A percentile compares a stretch with the other conserved stretches of the same genome.
These are phyloP conservation scores for Coemansia sp. DNA, from an alignment of 192 early-diverging fungal species.

Conservation along the genomic window DNA sequence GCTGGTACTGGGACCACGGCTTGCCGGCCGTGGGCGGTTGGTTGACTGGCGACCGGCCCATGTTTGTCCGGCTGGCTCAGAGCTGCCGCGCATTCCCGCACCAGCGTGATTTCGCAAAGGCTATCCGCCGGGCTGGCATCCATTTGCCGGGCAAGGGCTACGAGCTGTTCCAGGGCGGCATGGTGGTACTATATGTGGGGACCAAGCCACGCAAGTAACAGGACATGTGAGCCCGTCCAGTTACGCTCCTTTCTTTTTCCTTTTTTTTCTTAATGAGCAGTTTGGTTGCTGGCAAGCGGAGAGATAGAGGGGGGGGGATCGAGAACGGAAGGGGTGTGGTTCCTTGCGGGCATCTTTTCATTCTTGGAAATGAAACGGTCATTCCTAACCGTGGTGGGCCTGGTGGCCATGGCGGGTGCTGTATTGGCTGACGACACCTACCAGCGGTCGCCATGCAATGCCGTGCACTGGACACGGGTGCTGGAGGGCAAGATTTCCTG, in stretches of 20 bases:
- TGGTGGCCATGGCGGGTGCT: no score
- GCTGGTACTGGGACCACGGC: conserved; percentile 81
- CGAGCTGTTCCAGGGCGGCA: conserved; percentile 45
- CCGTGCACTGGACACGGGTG: conserved; percentile 35
- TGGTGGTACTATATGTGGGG: conserved; percentile 25
- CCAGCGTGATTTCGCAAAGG: conserved; percentile 75
- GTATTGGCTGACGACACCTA: conserved; percentile 35
- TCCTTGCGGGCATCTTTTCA: no score
- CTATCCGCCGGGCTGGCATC: conserved; percentile 83
- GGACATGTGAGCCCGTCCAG: no score
- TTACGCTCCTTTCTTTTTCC: background rate
- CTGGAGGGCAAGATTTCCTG: conserved; percentile 32
- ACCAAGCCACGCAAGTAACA: conserved; percentile 18
- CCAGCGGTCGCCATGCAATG: conserved; percentile 35
- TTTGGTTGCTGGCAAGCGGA: background rate
- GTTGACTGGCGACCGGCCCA: conserved; percentile 74
- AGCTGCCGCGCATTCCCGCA: conserved; percentile 82
- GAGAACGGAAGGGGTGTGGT: no score
- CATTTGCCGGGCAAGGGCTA: conserved; percentile 73
- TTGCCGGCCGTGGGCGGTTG: conserved; percentile 75
- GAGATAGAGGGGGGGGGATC: no score
- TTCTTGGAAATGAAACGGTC: no score
- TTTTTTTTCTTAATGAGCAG: background rate
- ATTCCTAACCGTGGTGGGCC: no score
- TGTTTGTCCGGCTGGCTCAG: conserved; percentile 88